Conservation (phyloP, 2,329 filamentous ascomycete genomes). For the Cytospora leucostoma region DNA sequence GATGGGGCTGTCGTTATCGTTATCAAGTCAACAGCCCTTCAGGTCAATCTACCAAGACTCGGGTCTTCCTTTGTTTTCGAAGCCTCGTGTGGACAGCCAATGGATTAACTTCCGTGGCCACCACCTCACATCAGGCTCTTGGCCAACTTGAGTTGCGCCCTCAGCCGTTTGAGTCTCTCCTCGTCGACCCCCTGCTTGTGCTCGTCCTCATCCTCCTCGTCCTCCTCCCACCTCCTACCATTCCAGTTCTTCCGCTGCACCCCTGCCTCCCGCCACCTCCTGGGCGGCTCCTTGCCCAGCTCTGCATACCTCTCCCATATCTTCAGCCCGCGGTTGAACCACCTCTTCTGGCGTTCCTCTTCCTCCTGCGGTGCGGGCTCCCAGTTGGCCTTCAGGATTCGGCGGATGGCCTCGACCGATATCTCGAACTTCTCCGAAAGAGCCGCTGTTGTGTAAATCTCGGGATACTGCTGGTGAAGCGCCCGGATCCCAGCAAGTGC, state of each 20-base stretch:
- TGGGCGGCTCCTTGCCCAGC: conserved; percentile 62
- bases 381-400: conserved; percentile 84
- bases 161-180: conserved; percentile 20
- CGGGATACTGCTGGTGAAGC: conserved; percentile 75
- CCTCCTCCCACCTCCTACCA: conserved; percentile 28
- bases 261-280: conserved; percentile 59
- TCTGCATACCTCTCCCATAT: conserved; percentile 63
- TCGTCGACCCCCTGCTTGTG: conserved; percentile 13
- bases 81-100: too few species aligned
- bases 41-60: not conserved
- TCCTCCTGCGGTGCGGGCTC: conserved; percentile 59
- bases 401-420: conserved; percentile 82
- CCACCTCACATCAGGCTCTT: conserved; percentile 23
- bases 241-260: conserved; percentile 45
- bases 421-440: conserved; percentile 80
- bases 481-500: conserved; percentile 87
- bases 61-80: not conserved
- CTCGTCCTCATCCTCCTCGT: conserved; percentile 33
- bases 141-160: conserved; percentile 24
- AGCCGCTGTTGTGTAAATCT: conserved; percentile 71
- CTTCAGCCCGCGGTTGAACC: conserved; percentile 60
- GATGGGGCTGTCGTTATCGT: not conserved
- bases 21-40: not conserved
- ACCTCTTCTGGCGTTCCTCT: conserved; percentile 58
- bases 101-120: not conserved